Evolutionary conservation across 495 filamentous ascomycete species (phyloP), one percentile per base, ranked within the genome.

Genomic region (Choiromyces venosus): DNA sequence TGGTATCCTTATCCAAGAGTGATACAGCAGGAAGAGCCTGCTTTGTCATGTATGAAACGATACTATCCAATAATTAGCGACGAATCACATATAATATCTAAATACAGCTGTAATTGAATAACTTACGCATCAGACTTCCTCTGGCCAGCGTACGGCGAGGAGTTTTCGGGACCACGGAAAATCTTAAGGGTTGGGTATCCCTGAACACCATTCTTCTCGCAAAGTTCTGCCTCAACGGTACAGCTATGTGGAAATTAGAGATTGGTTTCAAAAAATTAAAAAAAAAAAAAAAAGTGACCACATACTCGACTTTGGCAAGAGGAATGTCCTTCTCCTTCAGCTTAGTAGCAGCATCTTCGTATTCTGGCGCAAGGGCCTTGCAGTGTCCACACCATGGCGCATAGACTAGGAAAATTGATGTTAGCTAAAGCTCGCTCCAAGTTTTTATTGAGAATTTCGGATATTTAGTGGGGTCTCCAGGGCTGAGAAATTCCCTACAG

Each of bases 1-100:
- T 84, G 71, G 89, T 92, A 68, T 95, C 91, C 76, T 89, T 87
- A 78, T 86, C 90, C 65, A 98, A 85, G 65, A 86, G 82, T 2
- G 94, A 97, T 70, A 99, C 94, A 68, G 95, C 92, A 39, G 95
- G 95, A 71, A 99, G 89, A 29, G 91, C 91, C 86, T 99, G 96
- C 87, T 99, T 99, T 82, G 91, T 91, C 95, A 99, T 99, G 86
- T 97, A 98, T 36, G 95, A 99, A 52, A 96, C 90, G 83, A 99
- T 97, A 66, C 92, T 95, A 52, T 18, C 67, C 4, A 33, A 65
- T 68, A 33, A 33, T 61, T 16, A 61, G 52, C 52, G 18, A 61
- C 64, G 16, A 71, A 33, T 33, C 3, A 65, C 36, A n/a, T 9
- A 56, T 52, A 16, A 6, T 29, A 61, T n/a, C n/a, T 52, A 10